Base-by-base conservation (phyloP, 208 protist genomes). In the Herpetomonas tarakana region DNA sequence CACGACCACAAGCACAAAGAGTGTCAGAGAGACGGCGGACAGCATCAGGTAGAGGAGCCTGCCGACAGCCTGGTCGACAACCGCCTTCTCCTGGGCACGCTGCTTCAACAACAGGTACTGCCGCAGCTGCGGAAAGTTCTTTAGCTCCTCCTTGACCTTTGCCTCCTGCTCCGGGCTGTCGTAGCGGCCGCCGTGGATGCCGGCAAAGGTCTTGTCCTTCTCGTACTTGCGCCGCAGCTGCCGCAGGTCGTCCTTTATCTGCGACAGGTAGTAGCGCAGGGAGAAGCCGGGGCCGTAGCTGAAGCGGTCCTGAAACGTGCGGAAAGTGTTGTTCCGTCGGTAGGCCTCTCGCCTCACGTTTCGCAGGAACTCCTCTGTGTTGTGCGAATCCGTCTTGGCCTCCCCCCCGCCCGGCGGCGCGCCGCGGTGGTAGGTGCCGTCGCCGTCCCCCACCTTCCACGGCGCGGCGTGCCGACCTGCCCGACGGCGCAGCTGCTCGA, bases 141-240 rank as follows among this genome's bases (percentile, higher is more conserved):
- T 3, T 3, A 73, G 41, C 67, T 77, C 60, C 16, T 63, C 59
- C 4, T 59, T 60, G 16, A 55, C 74, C 3, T 62, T 64, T 14
- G 65, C 63, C 0, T 59, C 60, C 45, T 66, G 75, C 19, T 0
- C 41, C 3, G 63, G 51, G 59, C 59, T 68, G 57, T 81, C 74
- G 64, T 73, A 86, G 6, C 64, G 52, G 39, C 68, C 70, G 57
- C 75, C 74, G 30, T 79, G 71, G 55, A 86, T 71, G 0, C 79
- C 79, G 2, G 65, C 71, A 45, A 82, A 86, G 27, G 53, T 49
- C 7, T 62, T 69, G 0, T 56, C 68, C n/a, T 29, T 57, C 6
- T 62, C 30, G 49, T 78, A 76, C 4, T 58, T 26, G 7, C 74
- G 53, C 2, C 56, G 57, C 26, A 86, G 45, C 14, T 59, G n/a